These are phyloP conservation scores for Cicer judaicum DNA, from an alignment of 306 rosid species.

Conservation along the genomic window DNA sequence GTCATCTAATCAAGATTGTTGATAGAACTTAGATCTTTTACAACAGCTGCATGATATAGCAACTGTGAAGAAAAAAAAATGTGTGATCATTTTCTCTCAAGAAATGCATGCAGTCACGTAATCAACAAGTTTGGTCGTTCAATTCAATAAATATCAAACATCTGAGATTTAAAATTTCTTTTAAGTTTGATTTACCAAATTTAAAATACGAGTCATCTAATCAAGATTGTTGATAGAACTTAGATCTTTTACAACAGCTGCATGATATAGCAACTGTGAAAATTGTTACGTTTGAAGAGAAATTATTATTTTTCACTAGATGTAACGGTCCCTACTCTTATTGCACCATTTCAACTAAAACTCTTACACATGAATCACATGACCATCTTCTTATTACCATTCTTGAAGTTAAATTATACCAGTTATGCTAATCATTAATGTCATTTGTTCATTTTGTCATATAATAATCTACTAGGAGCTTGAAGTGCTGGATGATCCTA, in stretches of 20 bases:
- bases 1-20: background rate
- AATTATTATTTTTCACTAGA: too few relatives aligned
- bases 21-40: too few relatives aligned
- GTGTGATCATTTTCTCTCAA: background rate
- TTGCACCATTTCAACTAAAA: background rate
- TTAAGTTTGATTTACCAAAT: background rate
- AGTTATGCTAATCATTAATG: background rate
- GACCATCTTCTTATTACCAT: background rate
- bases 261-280: too few relatives aligned
- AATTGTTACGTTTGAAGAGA: too few relatives aligned
- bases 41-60: too few relatives aligned
- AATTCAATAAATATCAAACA: background rate
- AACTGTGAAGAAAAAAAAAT: background rate
- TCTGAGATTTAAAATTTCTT: background rate
- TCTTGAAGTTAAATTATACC: conserved; percentile 19
- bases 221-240: background rate
- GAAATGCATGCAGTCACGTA: background rate
- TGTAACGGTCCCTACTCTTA: too few relatives aligned
- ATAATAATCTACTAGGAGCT: conserved; percentile 65
- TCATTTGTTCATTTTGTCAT: conserved; percentile 22
- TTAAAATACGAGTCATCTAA: background rate
- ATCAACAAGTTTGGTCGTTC: background rate
- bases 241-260: too few relatives aligned
- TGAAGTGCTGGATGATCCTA: conserved; percentile 82
- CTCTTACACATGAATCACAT: background rate